phyloP scores from a whole-genome alignment of 2,329 filamentous ascomycete species.

The Sporothrix mexicana region DNA sequence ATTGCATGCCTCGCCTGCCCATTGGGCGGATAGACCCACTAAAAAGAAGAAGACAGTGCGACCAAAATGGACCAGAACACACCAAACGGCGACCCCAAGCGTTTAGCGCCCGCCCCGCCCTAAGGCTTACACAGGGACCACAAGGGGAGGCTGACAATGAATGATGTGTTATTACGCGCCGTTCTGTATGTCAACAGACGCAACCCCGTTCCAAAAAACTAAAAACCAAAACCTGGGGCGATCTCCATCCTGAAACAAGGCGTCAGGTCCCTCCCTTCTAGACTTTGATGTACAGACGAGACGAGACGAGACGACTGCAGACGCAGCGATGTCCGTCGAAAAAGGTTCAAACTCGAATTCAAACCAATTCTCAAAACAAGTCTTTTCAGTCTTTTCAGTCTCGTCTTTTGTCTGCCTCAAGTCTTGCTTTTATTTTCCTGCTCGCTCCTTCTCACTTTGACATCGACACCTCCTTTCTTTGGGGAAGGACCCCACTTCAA shows the following conservation, averaged over 20 bases:
- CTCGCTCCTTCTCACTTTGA: conserved; percentile 3
- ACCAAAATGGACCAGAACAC: conserved; percentile 1
- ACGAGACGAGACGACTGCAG: too few species aligned
- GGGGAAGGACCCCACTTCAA: neutral
- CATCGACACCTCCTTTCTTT: neutral
- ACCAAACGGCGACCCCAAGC: conserved; percentile 15
- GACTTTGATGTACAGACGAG: neutral
- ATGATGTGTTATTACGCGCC: too few species aligned
- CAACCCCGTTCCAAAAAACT: neutral
- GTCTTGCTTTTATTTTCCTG: neutral
- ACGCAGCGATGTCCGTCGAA: too few species aligned
- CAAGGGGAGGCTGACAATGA: too few species aligned
- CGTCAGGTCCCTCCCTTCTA: neutral
- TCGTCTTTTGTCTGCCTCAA: neutral
- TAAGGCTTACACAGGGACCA: too few species aligned
- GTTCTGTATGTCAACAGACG: too few species aligned
- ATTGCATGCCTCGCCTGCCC: neutral
- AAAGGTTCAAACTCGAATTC: too few species aligned
- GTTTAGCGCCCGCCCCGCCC: neutral
- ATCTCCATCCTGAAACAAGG: conserved; percentile 2
- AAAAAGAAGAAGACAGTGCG: neutral
- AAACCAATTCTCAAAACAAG: too few species aligned
- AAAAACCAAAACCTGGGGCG: neutral
- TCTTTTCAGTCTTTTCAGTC: neutral
- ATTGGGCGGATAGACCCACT: neutral